phyloP scores from a whole-genome alignment of 192 early-diverging fungal species.

The Fimicolochytrium jonesii region DNA sequence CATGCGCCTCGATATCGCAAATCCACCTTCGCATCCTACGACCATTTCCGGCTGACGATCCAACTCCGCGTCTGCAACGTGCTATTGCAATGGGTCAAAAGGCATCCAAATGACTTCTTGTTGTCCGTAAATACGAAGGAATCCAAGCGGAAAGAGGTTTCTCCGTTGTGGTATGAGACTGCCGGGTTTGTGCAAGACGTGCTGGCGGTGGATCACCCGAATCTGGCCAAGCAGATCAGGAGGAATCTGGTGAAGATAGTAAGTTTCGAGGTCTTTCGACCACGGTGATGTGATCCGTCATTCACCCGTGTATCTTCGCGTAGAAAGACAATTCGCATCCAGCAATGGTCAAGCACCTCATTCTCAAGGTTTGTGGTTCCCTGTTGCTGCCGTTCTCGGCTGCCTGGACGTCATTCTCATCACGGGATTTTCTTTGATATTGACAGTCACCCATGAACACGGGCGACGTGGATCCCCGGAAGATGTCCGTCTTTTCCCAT shows the following conservation, averaged over 20 bases:
- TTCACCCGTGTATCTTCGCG: background rate
- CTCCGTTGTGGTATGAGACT: conserved; percentile 3
- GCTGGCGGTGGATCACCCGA: conserved; percentile 27
- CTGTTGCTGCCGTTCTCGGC: too few relatives aligned
- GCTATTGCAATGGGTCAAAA: conserved; percentile 36
- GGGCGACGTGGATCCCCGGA: conserved; percentile 1
- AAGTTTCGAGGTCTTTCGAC: too few relatives aligned
- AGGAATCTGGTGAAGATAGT: conserved; percentile 32
- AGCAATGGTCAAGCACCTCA: conserved; percentile 10
- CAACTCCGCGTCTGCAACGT: conserved; percentile 38
- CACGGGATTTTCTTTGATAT: too few relatives aligned
- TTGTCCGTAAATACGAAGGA: conserved; percentile 8
- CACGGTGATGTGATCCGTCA: too few relatives aligned
- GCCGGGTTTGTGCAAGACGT: conserved; percentile 31
- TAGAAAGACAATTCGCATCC: conserved; percentile 15
- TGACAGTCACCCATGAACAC: background rate
- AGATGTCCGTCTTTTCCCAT: conserved; percentile 20
- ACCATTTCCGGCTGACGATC: conserved; percentile 30
- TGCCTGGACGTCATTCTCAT: too few relatives aligned
- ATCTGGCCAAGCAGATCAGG: conserved; percentile 31
- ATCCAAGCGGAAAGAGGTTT: conserved; percentile 1
- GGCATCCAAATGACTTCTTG: conserved; percentile 30
- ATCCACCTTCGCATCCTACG: conserved; percentile 23
- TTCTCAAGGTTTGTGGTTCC: background rate
- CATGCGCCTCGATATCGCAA: conserved; percentile 17